Conservation (phyloP, 164 flowering plant genomes). For the Aristolochia fimbriata region DNA sequence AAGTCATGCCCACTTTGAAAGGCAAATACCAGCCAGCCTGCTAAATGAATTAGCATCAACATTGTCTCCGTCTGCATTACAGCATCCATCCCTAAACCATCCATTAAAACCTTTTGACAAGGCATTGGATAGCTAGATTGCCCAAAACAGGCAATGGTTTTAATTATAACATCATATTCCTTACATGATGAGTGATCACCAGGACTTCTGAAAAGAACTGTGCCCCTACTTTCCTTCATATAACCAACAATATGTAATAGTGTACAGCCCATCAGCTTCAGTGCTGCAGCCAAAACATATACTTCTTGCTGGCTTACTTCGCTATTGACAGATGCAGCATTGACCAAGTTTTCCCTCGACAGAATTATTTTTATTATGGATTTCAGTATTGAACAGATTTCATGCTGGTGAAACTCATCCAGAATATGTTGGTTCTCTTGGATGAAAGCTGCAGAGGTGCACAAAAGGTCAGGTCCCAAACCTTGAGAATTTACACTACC, state of each 20-base stretch:
- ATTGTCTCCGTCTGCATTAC: constrained; percentile 35
- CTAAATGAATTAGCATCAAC: constrained; percentile 64
- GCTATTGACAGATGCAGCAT: constrained; percentile 9
- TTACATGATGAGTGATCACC: constrained; percentile 21
- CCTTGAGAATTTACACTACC: constrained; percentile 1
- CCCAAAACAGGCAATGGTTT: constrained; percentile 30
- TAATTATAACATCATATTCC: constrained; percentile 35
- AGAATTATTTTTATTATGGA: constrained; percentile 26
- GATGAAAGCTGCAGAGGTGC: constrained; percentile 28
- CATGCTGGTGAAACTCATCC: constrained; percentile 28
- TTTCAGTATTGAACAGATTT: constrained; percentile 33
- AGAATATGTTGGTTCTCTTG: constrained; percentile 31
- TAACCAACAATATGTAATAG: constrained; percentile 40
- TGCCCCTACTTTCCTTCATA: constrained; percentile 19
- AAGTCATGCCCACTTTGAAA: constrained; percentile 36
- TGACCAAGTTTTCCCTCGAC: constrained; percentile 22
- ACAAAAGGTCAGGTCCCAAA: constrained; percentile 28
- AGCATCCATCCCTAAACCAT: constrained; percentile 22
- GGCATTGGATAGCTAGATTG: constrained; percentile 26
- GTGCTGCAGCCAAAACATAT: constrained; percentile 47
- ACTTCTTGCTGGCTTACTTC: constrained; percentile 31
- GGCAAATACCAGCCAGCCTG: constrained; percentile 45
- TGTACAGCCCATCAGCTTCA: constrained; percentile 61
- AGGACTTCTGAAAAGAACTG: constrained; percentile 11
- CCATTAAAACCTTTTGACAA: constrained; percentile 22